Evolutionary conservation across 345 rosid species (phyloP), one percentile per base, ranked within the genome.

Genomic region (Populus pruinosa): DNA sequence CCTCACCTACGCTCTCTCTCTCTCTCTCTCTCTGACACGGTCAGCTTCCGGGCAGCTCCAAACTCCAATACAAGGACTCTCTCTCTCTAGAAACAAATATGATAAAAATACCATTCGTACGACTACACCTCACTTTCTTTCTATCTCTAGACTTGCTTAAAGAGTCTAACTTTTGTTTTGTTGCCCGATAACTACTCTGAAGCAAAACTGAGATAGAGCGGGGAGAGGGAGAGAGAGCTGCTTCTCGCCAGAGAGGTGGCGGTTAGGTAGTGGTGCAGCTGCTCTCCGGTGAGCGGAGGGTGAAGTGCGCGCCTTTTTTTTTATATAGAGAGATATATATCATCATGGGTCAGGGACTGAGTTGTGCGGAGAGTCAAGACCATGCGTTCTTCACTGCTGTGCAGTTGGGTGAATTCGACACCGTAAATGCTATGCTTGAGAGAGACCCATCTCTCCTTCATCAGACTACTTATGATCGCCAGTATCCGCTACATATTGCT

Each of bases 301-400:
- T 62, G 33, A 74, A 75, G 78, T 74, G 77, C 16, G 25, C 71
- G 43, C 39, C 43, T 39, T n/a, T 38, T n/a, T 38, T 12, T 6
- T 18, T 16, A 21, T 8, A 38, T 10, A 27, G 8, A 39, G 43
- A 71, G 41, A 31, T 56, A 36, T 31, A 68, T 44, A 43, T 67
- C 79, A 69, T 29, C 76, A 96, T 96, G 99, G 99, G 99, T 70
- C 99, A 96, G 87, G 92, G 95, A 53, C 80, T 92, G 84, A 94
- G 99, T 82, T 96, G 98, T 73, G 87, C 81, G 18, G 80, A 90
- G 70, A 87, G 72, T 82, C 89, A 86, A 47, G 98, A 94, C 80
- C 87, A 90, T 78, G 92, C 87, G 8, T 79, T 96, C 36, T 92
- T 92, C 71, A 75, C 83, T 35, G 92, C 97, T n/a, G 92, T 91